Percentiles rank a stretch among this genome's conserved stretches.
These are phyloP conservation scores for Leccinum griseonigrum DNA, from an alignment of 1,284 basidiomycete genomes.

Conservation along the genomic window DNA sequence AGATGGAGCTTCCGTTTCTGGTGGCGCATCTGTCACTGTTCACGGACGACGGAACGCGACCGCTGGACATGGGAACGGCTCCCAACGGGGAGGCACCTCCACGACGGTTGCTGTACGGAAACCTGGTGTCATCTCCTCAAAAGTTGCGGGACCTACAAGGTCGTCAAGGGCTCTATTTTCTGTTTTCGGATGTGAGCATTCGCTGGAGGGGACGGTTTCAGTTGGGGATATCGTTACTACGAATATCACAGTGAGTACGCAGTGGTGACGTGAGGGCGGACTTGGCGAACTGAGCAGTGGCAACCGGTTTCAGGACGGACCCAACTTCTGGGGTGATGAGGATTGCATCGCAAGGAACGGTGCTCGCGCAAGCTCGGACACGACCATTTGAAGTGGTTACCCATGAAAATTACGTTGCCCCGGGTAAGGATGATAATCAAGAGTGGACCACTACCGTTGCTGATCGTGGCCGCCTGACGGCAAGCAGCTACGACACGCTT, in stretches of 20 bases:
- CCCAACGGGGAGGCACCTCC: constrained; percentile 45
- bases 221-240: constrained; percentile 71
- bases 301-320: constrained; percentile 43
- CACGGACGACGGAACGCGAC: constrained; percentile 55
- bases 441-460: constrained; percentile 15
- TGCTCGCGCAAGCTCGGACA: constrained; percentile 69
- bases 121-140: constrained; percentile 77
- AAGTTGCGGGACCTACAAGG: constrained; percentile 77
- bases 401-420: constrained; percentile 71
- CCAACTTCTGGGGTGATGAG: constrained; percentile 43
- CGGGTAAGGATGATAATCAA: constrained; percentile 53
- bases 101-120: constrained; percentile 76
- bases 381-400: constrained; percentile 75
- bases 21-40: constrained; percentile 75
- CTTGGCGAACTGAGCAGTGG: constrained; percentile 21
- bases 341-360: constrained; percentile 50
- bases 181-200: constrained; percentile 89
- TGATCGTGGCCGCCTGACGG: constrained; percentile 24
- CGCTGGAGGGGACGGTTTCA: constrained; percentile 74
- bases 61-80: constrained; percentile 54
- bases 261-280: constrained; percentile 14
- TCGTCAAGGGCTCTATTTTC: constrained; percentile 76
- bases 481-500: constrained; percentile 37
- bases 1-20: constrained; percentile 79
- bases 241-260: constrained; percentile 70